phyloP scores from a whole-genome alignment of 305 asterid genomes.

The Fraxinus nigra region DNA sequence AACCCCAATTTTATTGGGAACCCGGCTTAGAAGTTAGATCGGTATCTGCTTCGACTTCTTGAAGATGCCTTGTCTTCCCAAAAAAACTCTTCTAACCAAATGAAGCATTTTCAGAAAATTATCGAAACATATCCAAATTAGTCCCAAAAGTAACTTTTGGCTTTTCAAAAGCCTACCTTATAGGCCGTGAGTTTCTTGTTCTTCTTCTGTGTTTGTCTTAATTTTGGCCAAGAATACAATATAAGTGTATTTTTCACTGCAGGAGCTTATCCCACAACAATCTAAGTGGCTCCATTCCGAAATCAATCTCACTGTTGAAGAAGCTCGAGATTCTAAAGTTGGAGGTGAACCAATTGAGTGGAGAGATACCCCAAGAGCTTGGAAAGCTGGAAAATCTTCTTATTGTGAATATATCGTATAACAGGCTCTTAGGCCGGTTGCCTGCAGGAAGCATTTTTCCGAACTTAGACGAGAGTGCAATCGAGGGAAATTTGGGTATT shows the following conservation, averaged over 20 bases:
- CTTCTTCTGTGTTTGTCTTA: neutral
- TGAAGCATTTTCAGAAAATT: neutral
- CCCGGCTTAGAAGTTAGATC: neutral
- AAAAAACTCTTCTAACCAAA: neutral
- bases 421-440: constrained; percentile 71
- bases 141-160: neutral
- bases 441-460: constrained; percentile 72
- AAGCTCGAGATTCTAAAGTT: constrained; percentile 81
- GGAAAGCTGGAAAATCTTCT: constrained; percentile 72
- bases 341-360: constrained; percentile 73
- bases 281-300: constrained; percentile 67
- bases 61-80: neutral
- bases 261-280: constrained; percentile 91
- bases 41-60: neutral
- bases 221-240: neutral
- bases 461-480: constrained; percentile 65
- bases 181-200: neutral
- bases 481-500: constrained; percentile 79
- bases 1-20: neutral
- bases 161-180: neutral
- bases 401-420: constrained; percentile 74
- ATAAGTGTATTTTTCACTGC: constrained; percentile 18
- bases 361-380: constrained; percentile 85
- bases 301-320: constrained; percentile 57
- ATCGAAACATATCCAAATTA: neutral